These are phyloP conservation scores for Moesziomyces aphidis DNA, from an alignment of 1,284 basidiomycete species.

Conservation along the genomic window DNA sequence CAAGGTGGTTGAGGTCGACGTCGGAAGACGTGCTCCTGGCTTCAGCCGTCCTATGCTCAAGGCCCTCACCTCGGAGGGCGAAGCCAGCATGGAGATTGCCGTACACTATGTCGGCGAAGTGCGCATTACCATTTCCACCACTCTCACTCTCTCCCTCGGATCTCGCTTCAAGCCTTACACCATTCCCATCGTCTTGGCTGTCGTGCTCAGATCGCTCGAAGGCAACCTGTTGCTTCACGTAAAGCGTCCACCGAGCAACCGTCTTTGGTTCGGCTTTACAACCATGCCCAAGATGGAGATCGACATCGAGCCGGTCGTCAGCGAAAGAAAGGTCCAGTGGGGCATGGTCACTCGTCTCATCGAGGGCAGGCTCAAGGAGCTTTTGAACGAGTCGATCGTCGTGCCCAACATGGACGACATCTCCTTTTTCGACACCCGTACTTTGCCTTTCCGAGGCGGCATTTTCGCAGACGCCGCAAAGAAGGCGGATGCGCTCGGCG, in stretches of 20 bases:
- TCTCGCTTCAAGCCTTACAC: constrained; percentile 84
- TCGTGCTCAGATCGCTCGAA: constrained; percentile 84
- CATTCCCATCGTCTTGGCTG: constrained; percentile 88
- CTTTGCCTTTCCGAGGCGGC: constrained; percentile 78
- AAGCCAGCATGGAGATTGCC: constrained; percentile 86
- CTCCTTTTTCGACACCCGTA: constrained; percentile 86
- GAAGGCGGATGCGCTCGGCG: constrained; percentile 12
- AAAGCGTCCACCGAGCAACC: constrained; percentile 93
- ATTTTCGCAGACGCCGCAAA: constrained; percentile 84
- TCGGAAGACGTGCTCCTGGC: constrained; percentile 79
- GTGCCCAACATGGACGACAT: constrained; percentile 98
- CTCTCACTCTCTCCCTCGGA: constrained; percentile 81
- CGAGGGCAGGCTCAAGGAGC: constrained; percentile 86
- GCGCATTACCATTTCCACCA: constrained; percentile 87
- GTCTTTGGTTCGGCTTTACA: constrained; percentile 99
- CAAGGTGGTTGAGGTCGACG: constrained; percentile 86
- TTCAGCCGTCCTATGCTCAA: constrained; percentile 92
- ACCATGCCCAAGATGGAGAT: constrained; percentile 87
- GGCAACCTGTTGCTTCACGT: constrained; percentile 90
- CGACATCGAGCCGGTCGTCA: constrained; percentile 90
- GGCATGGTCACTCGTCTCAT: constrained; percentile 89
- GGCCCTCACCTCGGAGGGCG: constrained; percentile 90
- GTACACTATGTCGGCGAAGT: constrained; percentile 87
- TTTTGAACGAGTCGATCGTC: constrained; percentile 91
- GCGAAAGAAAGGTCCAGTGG: constrained; percentile 90